Evolutionary conservation across 441 rosid species (phyloP).

Genomic region (Dalechampia spathulata): DNA sequence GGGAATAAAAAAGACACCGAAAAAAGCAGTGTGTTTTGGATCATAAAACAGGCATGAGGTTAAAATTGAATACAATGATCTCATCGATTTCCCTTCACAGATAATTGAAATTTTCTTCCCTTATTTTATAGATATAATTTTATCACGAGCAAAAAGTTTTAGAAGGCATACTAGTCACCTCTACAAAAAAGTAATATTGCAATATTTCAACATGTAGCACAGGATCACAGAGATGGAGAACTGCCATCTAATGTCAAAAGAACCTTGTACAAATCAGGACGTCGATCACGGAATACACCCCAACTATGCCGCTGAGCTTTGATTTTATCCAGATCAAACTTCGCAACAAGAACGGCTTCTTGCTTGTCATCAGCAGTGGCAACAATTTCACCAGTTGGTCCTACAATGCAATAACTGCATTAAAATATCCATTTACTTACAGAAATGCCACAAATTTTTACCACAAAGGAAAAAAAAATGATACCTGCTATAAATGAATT

Average conservation of each 20-base stretch:
- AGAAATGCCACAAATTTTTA: background rate
- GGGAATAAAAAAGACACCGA: too few species aligned
- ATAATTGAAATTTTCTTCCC: too few species aligned
- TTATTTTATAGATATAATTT: too few species aligned
- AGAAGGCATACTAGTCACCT: too few species aligned
- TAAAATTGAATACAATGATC: too few species aligned
- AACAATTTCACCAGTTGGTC: constrained; percentile 72
- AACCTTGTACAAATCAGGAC: constrained; percentile 79
- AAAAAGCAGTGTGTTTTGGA: too few species aligned
- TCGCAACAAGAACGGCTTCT: constrained; percentile 68
- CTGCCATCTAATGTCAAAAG: constrained; percentile 83
- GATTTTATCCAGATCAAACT: constrained; percentile 67
- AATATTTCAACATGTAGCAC: background rate
- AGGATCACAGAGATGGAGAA: constrained; percentile 19
- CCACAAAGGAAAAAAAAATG: background rate
- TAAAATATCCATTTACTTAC: constrained; percentile 4
- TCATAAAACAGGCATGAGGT: too few species aligned
- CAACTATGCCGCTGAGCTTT: constrained; percentile 72
- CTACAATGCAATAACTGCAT: constrained; percentile 40
- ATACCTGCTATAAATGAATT: constrained; percentile 79
- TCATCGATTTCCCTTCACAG: too few species aligned
- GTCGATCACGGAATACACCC: constrained; percentile 87
- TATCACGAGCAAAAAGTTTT: too few species aligned
- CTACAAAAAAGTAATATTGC: constrained; percentile 4
- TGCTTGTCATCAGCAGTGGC: constrained; percentile 57